Percentiles rank a stretch among this genome's conserved stretches.
Evolutionary conservation across 352 stramenopile genomes (phyloP).

Genomic region (Blastocystis sp.): DNA sequence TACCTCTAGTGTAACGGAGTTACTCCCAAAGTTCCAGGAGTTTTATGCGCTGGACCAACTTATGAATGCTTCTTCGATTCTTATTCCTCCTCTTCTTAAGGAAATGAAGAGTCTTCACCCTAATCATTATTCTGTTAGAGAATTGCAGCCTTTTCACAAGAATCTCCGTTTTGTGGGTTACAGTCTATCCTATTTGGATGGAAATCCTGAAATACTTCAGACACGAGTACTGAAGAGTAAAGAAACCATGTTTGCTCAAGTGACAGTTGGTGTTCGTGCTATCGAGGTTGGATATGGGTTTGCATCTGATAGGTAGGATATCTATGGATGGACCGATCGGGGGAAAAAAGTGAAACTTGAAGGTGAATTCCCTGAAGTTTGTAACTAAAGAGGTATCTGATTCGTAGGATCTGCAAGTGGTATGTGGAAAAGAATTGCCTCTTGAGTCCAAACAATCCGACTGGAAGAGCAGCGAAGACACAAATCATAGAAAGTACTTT

Average conservation of each 20-base stretch:
- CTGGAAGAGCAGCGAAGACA: neutral
- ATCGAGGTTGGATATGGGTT: neutral
- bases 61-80: neutral
- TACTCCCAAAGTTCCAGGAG: neutral
- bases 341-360: neutral
- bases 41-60: slow-evolving; percentile 10
- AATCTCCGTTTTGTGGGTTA: slow-evolving; percentile 28
- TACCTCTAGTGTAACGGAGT: neutral
- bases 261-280: slow-evolving; percentile 4
- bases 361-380: neutral
- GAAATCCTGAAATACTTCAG: neutral
- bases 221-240: slow-evolving; percentile 14
- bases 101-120: neutral
- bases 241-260: slow-evolving; percentile 13
- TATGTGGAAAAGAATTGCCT: slow-evolving; percentile 1
- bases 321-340: slow-evolving; percentile 34
- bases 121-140: neutral
- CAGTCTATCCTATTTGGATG: slow-evolving; percentile 28
- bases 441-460: neutral
- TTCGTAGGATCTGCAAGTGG: neutral
- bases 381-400: too few relatives aligned
- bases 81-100: slow-evolving; percentile 13
- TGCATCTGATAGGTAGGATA: neutral
- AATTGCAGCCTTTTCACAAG: slow-evolving; percentile 16
- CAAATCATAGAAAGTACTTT: neutral